phyloP scores from a whole-genome alignment of 1,284 basidiomycete species.

The Ganoderma lucidum region DNA sequence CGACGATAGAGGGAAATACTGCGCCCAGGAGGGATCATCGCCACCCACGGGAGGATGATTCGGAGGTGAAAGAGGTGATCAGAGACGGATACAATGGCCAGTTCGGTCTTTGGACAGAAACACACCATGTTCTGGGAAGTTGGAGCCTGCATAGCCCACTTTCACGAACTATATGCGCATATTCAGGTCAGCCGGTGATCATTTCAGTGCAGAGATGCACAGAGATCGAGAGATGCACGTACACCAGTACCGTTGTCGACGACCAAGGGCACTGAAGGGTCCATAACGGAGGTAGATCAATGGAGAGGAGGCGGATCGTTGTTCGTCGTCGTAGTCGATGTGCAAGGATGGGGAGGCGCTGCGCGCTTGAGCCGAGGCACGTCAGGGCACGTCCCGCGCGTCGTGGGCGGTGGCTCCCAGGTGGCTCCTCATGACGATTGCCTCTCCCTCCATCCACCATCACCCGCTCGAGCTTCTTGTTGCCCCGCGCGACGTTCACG shows the following conservation, averaged over 20 bases:
- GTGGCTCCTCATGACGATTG: background rate
- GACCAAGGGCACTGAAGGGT: constrained; percentile 80
- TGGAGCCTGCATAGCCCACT: constrained; percentile 97
- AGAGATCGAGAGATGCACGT: constrained; percentile 45
- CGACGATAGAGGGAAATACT: constrained; percentile 98
- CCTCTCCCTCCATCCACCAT: background rate
- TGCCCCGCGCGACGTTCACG: background rate
- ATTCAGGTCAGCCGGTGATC: constrained; percentile 19
- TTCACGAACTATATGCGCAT: constrained; percentile 84
- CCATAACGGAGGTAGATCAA: constrained; percentile 53
- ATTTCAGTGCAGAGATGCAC: background rate
- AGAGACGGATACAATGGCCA: background rate
- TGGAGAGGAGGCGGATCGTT: constrained; percentile 22
- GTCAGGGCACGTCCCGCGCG: background rate
- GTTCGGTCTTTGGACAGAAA: constrained; percentile 33
- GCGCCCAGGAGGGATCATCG: constrained; percentile 9
- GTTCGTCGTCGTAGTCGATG: constrained; percentile 28
- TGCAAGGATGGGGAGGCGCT: constrained; percentile 26
- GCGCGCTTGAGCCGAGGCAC: constrained; percentile 3
- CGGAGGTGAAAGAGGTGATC: background rate
- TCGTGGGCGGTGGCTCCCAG: background rate
- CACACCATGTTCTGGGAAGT: constrained; percentile 97
- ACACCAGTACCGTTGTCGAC: constrained; percentile 99
- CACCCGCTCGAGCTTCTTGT: background rate
- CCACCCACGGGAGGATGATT: background rate